Base-by-base conservation (phyloP, 2,329 filamentous ascomycete species). In the Fusarium sp. region DNA sequence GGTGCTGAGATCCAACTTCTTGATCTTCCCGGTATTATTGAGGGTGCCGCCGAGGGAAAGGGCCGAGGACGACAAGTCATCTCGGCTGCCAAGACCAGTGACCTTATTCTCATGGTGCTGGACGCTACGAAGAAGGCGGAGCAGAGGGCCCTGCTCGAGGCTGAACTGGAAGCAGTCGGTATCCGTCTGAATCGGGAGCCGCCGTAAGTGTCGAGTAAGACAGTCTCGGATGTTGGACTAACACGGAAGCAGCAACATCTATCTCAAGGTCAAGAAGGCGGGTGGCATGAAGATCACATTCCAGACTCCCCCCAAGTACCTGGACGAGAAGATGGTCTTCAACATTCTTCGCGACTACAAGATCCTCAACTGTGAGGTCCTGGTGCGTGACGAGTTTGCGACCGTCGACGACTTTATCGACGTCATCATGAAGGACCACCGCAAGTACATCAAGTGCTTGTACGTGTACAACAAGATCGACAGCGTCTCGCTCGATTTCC, bases 391-490 rank as follows among this genome's bases (percentile, higher is more conserved):
- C 81, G 97, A 99, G 80, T 92, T 97, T 81, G 95, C 93, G 45
- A 98, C 97, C 1, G 95, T 99, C 38, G 97, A 99, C 85, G 96
- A 99, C 84, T 94, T 99, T 83, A 99, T 99, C 85, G 97, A 99
- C 83, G 95, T 98, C 71, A 98, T 99, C 84, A 98, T 98, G 96
- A 97, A 97, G 84, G 95, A 98, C 81, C 97, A 99, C 87, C 89
- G 97, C 81, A 99, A 97, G 84, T 99, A 99, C 87, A 98, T 99
- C 87, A 91, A 88, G 82, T 92, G 94, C 81, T 89, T 99, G 35
- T 99, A 99, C 85, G 96, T 98, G 35, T 99, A 99, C 91, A 99
- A 99, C 92, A 99, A 99, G 86, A 97, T 99, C 85, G 97, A 99
- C 86, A 93, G 91, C 82, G 94, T 99, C 70, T 96, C 93, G 47